Conservation (phyloP, 192 early-diverging fungal species). For the Paraglomus occultum region DNA sequence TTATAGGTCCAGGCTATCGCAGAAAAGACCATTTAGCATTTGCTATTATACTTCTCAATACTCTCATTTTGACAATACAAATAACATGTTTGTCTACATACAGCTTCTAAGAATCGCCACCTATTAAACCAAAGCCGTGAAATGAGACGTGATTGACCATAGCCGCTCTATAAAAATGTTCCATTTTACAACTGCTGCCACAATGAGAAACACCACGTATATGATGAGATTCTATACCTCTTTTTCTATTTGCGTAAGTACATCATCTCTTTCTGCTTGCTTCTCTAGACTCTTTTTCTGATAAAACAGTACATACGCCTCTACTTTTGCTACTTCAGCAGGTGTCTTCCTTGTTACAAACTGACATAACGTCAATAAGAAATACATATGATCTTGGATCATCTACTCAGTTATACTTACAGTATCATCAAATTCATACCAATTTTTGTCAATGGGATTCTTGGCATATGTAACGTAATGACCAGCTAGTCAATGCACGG, state of each 20-base stretch:
- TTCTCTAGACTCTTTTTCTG: constrained; percentile 31
- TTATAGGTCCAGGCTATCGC: constrained; percentile 40
- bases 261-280: constrained; percentile 34
- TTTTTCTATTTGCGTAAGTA: constrained; percentile 30
- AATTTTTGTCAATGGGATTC: constrained; percentile 33
- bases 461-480: constrained; percentile 46
- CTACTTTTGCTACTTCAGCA: constrained; percentile 38
- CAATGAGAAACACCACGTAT: background rate
- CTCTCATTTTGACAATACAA: background rate
- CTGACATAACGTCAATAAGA: background rate
- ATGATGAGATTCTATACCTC: background rate
- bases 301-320: constrained; percentile 44
- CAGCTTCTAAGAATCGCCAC: constrained; percentile 31
- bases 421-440: constrained; percentile 50
- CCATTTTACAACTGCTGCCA: background rate
- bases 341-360: constrained; percentile 40
- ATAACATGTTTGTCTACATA: background rate
- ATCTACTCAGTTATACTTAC: constrained; percentile 26
- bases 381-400: background rate
- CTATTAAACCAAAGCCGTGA: constrained; percentile 45
- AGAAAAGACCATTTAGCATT: background rate
- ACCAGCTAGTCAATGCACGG: constrained; percentile 27
- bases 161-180: background rate
- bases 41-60: no score
- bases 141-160: constrained; percentile 20